phyloP scores from a whole-genome alignment of 2,329 filamentous ascomycete species.

The Colletotrichum sp. region DNA sequence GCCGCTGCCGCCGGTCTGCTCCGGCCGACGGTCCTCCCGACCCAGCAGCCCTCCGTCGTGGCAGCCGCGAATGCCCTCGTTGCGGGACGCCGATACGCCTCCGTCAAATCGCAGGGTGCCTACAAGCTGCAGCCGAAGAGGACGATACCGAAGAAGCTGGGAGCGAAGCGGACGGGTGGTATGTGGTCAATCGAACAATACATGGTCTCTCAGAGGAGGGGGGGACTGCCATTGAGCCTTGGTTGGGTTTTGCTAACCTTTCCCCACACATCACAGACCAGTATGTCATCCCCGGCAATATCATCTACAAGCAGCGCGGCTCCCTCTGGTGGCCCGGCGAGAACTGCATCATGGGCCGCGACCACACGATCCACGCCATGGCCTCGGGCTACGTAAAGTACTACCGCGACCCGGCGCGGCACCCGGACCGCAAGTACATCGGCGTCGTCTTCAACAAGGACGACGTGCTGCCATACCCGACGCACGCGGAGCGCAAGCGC shows the following conservation, averaged over 20 bases:
- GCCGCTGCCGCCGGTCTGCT: conserved; percentile 39
- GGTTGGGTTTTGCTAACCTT: neutral
- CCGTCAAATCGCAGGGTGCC: conserved; percentile 69
- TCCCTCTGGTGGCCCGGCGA: conserved; percentile 95
- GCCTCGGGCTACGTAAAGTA: conserved; percentile 93
- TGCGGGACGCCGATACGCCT: conserved; percentile 58
- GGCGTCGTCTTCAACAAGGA: conserved; percentile 87
- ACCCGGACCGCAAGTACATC: conserved; percentile 92
- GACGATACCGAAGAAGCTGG: conserved; percentile 79
- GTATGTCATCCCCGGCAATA: conserved; percentile 94
- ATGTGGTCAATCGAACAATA: conserved; percentile 36
- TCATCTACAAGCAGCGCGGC: conserved; percentile 96
- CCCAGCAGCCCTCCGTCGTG: conserved; percentile 21
- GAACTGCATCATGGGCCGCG: conserved; percentile 92
- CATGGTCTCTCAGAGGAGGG: neutral
- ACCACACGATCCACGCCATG: conserved; percentile 93
- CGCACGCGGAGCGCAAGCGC: conserved; percentile 75
- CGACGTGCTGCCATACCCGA: conserved; percentile 79
- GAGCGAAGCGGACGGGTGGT: conserved; percentile 93
- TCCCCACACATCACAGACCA: conserved; percentile 64
- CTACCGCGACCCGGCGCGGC: conserved; percentile 84
- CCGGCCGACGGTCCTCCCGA: conserved; percentile 15
- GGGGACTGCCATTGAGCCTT: neutral
- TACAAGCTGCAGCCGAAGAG: conserved; percentile 69
- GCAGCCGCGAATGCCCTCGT: conserved; percentile 42